Evolutionary conservation across 495 filamentous ascomycete genomes (phyloP), one percentile per base, ranked within the genome.

Genomic region (Thermothielavioides terrestris): DNA sequence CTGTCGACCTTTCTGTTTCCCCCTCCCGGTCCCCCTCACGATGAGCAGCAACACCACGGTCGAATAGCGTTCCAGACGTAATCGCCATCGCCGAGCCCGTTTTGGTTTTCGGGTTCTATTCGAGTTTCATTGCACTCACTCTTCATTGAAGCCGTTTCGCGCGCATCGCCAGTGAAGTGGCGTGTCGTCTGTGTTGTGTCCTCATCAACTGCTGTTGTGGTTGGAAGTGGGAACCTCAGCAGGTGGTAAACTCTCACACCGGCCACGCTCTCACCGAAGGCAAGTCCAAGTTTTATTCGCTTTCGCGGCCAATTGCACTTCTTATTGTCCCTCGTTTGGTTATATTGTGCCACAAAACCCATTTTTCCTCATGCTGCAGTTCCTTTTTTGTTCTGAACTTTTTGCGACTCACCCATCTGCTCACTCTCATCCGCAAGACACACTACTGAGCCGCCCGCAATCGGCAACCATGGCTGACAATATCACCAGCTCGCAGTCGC

Each of bases 231-330:
- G n/a, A n/a, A n/a, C n/a, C n/a, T n/a, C n/a, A n/a, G n/a, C n/a
- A n/a, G n/a, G n/a, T n/a, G n/a, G n/a, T n/a, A 14, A 30, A 28
- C 34, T 42, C n/a, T 40, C 42, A 22, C 31, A 32, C 17, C 31
- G 14, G 34, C 40, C 53, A 46, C 46, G 42, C 42, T 55, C 47
- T 50, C 47, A 47, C 21, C 15, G 28, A 32, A 34, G 18, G 28
- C 40, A 20, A 18, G 22, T 37, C 30, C 11, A n/a, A n/a, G n/a
- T n/a, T n/a, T n/a, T n/a, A n/a, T n/a, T n/a, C n/a, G n/a, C n/a
- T n/a, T n/a, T n/a, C n/a, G n/a, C n/a, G n/a, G n/a, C n/a, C n/a
- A 15, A 14, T 18, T 21, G 14, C 25, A 5, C 35, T n/a, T n/a
- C n/a, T n/a, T n/a, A n/a, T n/a, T n/a, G n/a, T n/a, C n/a, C n/a